Percentiles rank a stretch among this genome's conserved stretches.
Evolutionary conservation across 768 basidiomycete species (phyloP).

Genomic region (Boletellus sp.): DNA sequence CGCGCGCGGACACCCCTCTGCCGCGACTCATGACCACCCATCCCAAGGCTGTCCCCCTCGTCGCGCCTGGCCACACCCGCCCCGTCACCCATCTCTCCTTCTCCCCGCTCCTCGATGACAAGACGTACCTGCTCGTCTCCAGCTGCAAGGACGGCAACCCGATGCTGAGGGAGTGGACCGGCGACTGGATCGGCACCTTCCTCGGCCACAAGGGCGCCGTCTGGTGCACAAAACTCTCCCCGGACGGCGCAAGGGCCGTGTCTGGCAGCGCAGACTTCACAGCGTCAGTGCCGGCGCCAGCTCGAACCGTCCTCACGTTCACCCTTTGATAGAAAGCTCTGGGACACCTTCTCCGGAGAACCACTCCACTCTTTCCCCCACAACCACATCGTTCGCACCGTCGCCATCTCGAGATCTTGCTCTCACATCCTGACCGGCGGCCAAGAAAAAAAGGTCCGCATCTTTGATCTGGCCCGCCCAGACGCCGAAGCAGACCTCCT

Average conservation of each 20-base stretch:
- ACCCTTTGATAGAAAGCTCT: constrained; percentile 68
- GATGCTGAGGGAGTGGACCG: constrained; percentile 95
- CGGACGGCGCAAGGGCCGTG: constrained; percentile 81
- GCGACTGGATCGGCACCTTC: constrained; percentile 97
- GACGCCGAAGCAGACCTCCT: constrained; percentile 87
- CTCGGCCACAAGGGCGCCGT: constrained; percentile 92
- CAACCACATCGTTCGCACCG: constrained; percentile 95
- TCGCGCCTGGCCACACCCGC: constrained; percentile 81
- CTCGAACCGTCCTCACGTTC: not conserved
- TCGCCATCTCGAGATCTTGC: constrained; percentile 74
- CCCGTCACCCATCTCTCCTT: constrained; percentile 94
- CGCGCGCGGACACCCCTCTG: no score
- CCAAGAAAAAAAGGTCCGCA: constrained; percentile 94
- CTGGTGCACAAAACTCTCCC: constrained; percentile 91
- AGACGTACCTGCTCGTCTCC: constrained; percentile 85
- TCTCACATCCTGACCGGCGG: constrained; percentile 84
- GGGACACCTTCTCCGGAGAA: constrained; percentile 92
- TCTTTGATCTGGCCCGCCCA: constrained; percentile 85
- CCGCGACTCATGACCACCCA: constrained; percentile 54
- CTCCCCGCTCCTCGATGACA: constrained; percentile 80
- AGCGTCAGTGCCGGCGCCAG: constrained; percentile 57
- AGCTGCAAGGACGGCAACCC: constrained; percentile 99
- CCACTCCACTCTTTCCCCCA: constrained; percentile 93
- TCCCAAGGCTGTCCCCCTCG: constrained; percentile 72
- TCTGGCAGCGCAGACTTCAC: constrained; percentile 97